Percentiles rank a stretch among this genome's conserved stretches.
These are phyloP conservation scores for Bromus sterilis DNA, from an alignment of 176 grass and related monocot genomes.

Conservation along the genomic window DNA sequence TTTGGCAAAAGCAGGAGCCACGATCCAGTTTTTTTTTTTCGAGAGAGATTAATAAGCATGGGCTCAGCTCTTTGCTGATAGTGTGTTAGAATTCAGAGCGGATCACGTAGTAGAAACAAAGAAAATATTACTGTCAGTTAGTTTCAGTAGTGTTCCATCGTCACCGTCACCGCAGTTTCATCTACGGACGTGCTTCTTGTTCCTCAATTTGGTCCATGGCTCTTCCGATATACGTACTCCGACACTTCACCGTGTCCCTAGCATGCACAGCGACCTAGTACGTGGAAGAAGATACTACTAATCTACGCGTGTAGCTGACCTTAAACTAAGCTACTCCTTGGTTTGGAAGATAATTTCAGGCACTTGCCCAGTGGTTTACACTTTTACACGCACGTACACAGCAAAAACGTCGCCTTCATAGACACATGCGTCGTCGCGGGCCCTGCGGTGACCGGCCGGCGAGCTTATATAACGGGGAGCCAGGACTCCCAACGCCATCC, in stretches of 20 bases:
- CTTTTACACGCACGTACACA: background rate
- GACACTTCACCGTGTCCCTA: background rate
- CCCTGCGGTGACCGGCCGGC: background rate
- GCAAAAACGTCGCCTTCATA: background rate
- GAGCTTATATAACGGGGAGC: slow-evolving; percentile 15
- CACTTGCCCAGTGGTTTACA: background rate
- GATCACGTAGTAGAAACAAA: no score
- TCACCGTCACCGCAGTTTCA: no score
- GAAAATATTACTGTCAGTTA: no score
- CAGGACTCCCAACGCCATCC: background rate
- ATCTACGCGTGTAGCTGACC: background rate
- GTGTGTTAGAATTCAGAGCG: no score
- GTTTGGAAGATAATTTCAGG: background rate
- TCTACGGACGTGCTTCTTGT: no score
- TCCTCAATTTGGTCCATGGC: background rate
- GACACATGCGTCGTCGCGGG: background rate
- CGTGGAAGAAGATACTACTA: background rate
- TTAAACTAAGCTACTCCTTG: background rate
- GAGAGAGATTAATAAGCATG: background rate
- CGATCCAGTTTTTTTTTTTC: background rate
- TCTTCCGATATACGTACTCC: no score
- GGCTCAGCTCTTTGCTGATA: background rate
- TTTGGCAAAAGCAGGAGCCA: background rate
- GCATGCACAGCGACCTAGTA: background rate
- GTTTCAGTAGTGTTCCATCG: no score